These are phyloP conservation scores for Candida albicans DNA, from an alignment of 1,139 yeast species.

Conservation along the genomic window DNA sequence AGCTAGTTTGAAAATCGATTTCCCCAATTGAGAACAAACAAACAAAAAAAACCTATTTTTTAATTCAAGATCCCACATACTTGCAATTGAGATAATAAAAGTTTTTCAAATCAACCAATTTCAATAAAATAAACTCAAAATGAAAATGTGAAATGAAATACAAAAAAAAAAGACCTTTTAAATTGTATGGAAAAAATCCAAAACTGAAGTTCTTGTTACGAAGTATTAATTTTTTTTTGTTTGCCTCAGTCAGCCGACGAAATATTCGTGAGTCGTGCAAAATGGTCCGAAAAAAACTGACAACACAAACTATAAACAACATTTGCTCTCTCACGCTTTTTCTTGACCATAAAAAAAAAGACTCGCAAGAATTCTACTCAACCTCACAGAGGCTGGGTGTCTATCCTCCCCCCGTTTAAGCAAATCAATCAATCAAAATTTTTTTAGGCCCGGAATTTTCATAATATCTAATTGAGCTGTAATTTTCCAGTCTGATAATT, in stretches of 20 bases:
- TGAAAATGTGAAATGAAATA: no score
- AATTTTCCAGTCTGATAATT: no score
- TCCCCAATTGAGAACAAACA: neutral
- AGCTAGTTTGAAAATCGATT: neutral
- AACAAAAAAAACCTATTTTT: neutral
- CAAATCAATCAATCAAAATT: neutral
- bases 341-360: conserved; percentile 1
- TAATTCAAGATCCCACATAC: no score
- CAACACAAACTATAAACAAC: conserved; percentile 13
- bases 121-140: no score
- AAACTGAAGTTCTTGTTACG: neutral
- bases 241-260: conserved; percentile 8
- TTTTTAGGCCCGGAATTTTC: neutral
- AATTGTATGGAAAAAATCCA: neutral
- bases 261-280: conserved; percentile 8
- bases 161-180: neutral
- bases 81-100: no score
- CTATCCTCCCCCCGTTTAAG: neutral
- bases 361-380: neutral
- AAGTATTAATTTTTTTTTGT: conserved; percentile 1
- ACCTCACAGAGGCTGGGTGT: no score
- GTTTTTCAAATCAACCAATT: no score
- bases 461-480: no score
- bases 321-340: conserved; percentile 1
- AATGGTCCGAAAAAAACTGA: conserved; percentile 7